Percentiles rank a stretch among this genome's conserved stretches.
Evolutionary conservation across 441 rosid genomes (phyloP).

Genomic region (Corymbia calophylla): DNA sequence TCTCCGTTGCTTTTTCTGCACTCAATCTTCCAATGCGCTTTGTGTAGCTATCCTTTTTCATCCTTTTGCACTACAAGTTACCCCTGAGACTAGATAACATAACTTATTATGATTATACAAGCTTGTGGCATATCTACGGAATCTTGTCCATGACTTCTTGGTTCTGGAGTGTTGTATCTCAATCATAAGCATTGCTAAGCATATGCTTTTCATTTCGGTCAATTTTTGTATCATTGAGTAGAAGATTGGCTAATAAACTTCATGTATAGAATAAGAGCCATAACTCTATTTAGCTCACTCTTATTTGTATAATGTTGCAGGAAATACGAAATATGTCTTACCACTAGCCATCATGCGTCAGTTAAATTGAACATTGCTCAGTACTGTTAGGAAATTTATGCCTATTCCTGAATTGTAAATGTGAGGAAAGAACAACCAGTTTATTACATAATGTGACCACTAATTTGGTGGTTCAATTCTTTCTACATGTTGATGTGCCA

Average conservation of each 20-base stretch:
- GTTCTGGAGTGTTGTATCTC: slow-evolving; percentile 85
- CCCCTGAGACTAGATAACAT: slow-evolving; percentile 51
- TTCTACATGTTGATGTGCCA: too few species aligned
- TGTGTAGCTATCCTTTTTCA: slow-evolving; percentile 85
- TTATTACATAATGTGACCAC: too few species aligned
- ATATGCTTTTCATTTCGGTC: neutral
- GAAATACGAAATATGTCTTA: neutral
- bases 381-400: too few species aligned
- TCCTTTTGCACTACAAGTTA: slow-evolving; percentile 36
- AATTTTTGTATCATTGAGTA: too few species aligned
- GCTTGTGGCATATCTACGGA: slow-evolving; percentile 74
- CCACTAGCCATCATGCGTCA: neutral
- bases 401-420: too few species aligned
- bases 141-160: slow-evolving; percentile 70
- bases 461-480: too few species aligned
- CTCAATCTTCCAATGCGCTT: slow-evolving; percentile 79
- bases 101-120: slow-evolving; percentile 58
- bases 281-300: neutral
- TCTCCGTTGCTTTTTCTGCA: slow-evolving; percentile 76
- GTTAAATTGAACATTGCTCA: too few species aligned
- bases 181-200: slow-evolving; percentile 18
- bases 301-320: neutral
- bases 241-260: neutral
- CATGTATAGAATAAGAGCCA: neutral
- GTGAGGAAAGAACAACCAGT: too few species aligned